phyloP scores from a whole-genome alignment of 2,329 filamentous ascomycete genomes.

The Lachnellula arida region DNA sequence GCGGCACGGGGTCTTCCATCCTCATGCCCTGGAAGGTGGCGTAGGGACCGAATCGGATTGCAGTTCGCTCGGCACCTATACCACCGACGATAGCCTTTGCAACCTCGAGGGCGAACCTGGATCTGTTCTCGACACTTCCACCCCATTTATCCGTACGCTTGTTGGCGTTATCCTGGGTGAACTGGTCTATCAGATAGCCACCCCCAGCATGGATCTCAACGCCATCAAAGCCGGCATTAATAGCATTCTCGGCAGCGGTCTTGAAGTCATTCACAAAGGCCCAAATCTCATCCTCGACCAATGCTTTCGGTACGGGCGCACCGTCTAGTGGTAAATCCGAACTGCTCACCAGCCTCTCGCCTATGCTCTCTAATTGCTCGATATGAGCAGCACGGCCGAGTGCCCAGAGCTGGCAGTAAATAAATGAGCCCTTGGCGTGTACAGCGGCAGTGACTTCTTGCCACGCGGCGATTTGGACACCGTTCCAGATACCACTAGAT shows the following conservation, averaged over 20 bases:
- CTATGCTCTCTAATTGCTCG: constrained; percentile 17
- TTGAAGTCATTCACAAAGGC: constrained; percentile 15
- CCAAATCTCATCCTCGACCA: constrained; percentile 21
- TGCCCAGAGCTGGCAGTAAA: constrained; percentile 58
- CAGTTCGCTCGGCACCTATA: constrained; percentile 37
- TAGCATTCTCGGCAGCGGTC: constrained; percentile 19
- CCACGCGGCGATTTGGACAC: constrained; percentile 55
- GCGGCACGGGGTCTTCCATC: constrained; percentile 39
- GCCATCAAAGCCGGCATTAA: constrained; percentile 26
- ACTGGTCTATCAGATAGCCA: constrained; percentile 28
- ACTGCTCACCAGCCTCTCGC: constrained; percentile 8
- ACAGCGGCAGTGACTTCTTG: constrained; percentile 55
- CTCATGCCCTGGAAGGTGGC: constrained; percentile 47
- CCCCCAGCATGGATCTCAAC: constrained; percentile 26
- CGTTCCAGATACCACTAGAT: constrained; percentile 45
- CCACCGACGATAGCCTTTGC: constrained; percentile 45
- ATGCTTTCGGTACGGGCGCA: constrained; percentile 7
- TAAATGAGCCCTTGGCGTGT: constrained; percentile 55
- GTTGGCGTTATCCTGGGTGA: constrained; percentile 23
- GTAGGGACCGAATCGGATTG: constrained; percentile 56
- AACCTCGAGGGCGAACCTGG: constrained; percentile 47
- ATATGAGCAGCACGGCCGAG: constrained; percentile 51
- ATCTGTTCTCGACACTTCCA: constrained; percentile 25
- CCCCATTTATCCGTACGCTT: constrained; percentile 23
- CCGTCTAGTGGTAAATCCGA: constrained; percentile 8